Percentiles rank a stretch among this genome's conserved stretches.
phyloP scores from a whole-genome alignment of 1,139 yeast species.

The Candida anutae region DNA sequence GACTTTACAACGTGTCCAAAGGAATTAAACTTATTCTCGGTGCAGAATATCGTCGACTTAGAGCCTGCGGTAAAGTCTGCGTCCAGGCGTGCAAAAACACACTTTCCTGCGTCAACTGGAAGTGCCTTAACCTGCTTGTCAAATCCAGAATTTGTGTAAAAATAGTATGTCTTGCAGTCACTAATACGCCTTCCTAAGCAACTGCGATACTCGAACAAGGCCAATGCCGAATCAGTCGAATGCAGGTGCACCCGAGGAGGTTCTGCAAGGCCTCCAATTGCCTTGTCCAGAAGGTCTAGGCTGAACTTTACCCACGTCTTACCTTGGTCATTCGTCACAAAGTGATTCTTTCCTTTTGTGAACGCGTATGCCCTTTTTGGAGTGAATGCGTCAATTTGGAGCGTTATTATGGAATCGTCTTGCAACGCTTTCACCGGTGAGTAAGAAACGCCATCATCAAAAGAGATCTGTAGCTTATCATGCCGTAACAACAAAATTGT shows the following conservation, averaged over 20 bases:
- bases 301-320: conserved; percentile 45
- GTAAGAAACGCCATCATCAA: conserved; percentile 57
- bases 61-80: conserved; percentile 28
- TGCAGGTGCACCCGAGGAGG: conserved; percentile 30
- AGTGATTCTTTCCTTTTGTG: conserved; percentile 32
- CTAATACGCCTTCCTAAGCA: too few species aligned
- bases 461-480: conserved; percentile 31
- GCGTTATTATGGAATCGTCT: conserved; percentile 14
- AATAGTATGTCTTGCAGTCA: conserved; percentile 33
- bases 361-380: conserved; percentile 47
- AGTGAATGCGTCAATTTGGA: conserved; percentile 40
- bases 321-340: conserved; percentile 51
- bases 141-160: conserved; percentile 50
- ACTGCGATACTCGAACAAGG: conserved; percentile 29
- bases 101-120: conserved; percentile 24
- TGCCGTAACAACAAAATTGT: conserved; percentile 31
- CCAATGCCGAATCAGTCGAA: conserved; percentile 28
- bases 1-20: conserved; percentile 38
- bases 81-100: conserved; percentile 46
- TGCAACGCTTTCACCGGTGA: conserved; percentile 20
- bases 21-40: conserved; percentile 33
- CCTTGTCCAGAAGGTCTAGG: conserved; percentile 8
- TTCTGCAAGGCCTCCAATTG: too few species aligned
- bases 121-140: conserved; percentile 31
- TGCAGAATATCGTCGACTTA: conserved; percentile 42